Base-by-base conservation (phyloP, 371 early-diverging fungal genomes). In the Actinomucor elegans region DNA sequence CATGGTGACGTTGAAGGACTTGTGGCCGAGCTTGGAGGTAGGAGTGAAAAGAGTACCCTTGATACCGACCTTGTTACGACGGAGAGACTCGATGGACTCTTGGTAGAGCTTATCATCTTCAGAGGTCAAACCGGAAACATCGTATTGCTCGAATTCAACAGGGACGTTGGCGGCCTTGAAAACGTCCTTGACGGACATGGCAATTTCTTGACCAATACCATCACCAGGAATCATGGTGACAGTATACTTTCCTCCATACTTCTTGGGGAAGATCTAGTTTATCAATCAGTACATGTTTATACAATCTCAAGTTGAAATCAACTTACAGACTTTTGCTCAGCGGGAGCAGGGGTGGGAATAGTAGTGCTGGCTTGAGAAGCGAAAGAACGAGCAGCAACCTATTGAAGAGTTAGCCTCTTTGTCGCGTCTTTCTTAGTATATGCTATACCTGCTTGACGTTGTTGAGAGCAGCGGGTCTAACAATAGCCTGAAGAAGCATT, bases 221-320 rank as follows among this genome's bases (percentile, higher is more conserved):
- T 98, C 98, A 65, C 98, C 98, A 38, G 97, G 98, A 64, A 98
- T 94, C 48, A 98, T 75, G 17, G 98, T 98, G 49, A 95, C 94
- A 46, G 92, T 97, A 82, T 93, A 89, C 20, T 55, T 86, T 33
- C 97, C 97, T 43, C 74, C 74, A 48, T 74, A 74, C 64, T 74
- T 74, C 57, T 74, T 74, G 50, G 71, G 64, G 55, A 59, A 59
- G 31, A 67, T 67, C 74, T 74, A 59, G 8, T 34, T 33, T n/a
- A n/a, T n/a, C n/a, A n/a, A n/a, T n/a, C n/a, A n/a, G n/a, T n/a
- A n/a, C n/a, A n/a, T n/a, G n/a, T n/a, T n/a, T n/a, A n/a, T n/a
- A n/a, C n/a, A n/a, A n/a, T n/a, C n/a, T n/a, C n/a, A n/a, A n/a
- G 12, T 5, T 26, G 31, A 27, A 41, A n/a, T n/a, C 1, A 38